phyloP scores from a whole-genome alignment of 768 basidiomycete species.

The Rubroboletus pulcherrimus region DNA sequence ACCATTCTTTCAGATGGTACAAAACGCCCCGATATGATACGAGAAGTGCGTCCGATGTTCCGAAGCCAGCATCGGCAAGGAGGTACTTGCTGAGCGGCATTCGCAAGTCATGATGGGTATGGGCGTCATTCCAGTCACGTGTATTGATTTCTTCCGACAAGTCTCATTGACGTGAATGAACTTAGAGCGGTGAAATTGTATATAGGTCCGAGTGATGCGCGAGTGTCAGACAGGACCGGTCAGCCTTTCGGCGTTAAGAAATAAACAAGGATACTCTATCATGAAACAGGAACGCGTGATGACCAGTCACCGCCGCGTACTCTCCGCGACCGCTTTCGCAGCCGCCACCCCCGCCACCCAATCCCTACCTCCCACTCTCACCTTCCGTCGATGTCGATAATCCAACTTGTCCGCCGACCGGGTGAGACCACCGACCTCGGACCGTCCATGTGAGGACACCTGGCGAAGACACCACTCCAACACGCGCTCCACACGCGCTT shows the following conservation, averaged over 20 bases:
- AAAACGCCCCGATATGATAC: background rate
- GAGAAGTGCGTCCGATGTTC: background rate
- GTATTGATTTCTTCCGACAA: too few species aligned
- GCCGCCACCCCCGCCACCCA: constrained; percentile 18
- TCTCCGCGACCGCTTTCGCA: constrained; percentile 19
- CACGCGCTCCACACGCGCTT: constrained; percentile 58
- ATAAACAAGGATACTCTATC: background rate
- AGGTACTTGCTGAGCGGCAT: too few species aligned
- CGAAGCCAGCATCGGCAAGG: background rate
- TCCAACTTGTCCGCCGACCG: constrained; percentile 9
- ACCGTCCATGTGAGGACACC: constrained; percentile 28
- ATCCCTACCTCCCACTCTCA: constrained; percentile 9
- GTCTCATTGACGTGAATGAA: too few species aligned
- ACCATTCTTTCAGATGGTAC: background rate
- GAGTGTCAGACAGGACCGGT: too few species aligned
- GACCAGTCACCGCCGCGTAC: background rate
- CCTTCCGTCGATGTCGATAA: constrained; percentile 21
- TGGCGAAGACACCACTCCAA: constrained; percentile 60
- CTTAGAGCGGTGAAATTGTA: too few species aligned
- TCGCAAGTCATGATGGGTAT: too few species aligned
- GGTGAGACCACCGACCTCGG: background rate
- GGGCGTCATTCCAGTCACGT: too few species aligned
- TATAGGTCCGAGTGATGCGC: too few species aligned
- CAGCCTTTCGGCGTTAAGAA: too few species aligned
- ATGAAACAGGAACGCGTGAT: background rate